phyloP scores from a whole-genome alignment of 2,329 filamentous ascomycete species.

The Pochonia chlamydosporia region DNA sequence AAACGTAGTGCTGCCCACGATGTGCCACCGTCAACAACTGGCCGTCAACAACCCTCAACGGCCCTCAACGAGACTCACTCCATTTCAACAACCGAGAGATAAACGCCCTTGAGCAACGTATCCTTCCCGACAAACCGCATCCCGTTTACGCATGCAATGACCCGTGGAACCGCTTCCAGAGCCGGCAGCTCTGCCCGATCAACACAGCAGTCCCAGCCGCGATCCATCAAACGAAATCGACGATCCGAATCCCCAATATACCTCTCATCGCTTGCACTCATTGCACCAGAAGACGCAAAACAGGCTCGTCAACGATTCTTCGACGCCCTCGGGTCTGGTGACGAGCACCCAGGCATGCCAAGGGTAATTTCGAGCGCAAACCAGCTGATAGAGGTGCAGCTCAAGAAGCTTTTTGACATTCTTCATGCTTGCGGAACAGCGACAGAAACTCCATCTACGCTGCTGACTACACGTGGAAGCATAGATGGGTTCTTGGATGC shows the following conservation, averaged over 20 bases:
- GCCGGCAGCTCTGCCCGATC: not conserved
- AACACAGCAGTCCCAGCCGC: not conserved
- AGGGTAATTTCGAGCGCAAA: conserved; percentile 18
- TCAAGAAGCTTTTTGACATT: conserved; percentile 26
- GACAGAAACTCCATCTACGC: conserved; percentile 16
- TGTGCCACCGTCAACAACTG: too few relatives aligned
- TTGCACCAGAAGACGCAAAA: conserved; percentile 1
- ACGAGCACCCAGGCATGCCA: conserved; percentile 11
- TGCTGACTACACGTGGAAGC: conserved; percentile 20
- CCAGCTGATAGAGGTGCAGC: conserved; percentile 19
- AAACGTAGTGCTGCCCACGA: too few relatives aligned
- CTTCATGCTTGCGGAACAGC: conserved; percentile 24
- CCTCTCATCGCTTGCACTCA: conserved; percentile 6
- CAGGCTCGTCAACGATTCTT: conserved; percentile 16
- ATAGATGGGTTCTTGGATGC: conserved; percentile 27
- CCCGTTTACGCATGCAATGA: not conserved
- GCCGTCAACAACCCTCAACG: too few relatives aligned
- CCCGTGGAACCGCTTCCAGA: conserved; percentile 2
- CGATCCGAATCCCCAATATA: conserved; percentile 13
- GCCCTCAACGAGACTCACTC: too few relatives aligned
- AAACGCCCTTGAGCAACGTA: too few relatives aligned
- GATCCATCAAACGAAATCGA: conserved; percentile 9
- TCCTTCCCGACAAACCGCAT: too few relatives aligned
- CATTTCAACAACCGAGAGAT: too few relatives aligned
- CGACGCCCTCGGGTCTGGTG: conserved; percentile 16